phyloP scores from a whole-genome alignment of 768 basidiomycete genomes.

The Calocybe indica region DNA sequence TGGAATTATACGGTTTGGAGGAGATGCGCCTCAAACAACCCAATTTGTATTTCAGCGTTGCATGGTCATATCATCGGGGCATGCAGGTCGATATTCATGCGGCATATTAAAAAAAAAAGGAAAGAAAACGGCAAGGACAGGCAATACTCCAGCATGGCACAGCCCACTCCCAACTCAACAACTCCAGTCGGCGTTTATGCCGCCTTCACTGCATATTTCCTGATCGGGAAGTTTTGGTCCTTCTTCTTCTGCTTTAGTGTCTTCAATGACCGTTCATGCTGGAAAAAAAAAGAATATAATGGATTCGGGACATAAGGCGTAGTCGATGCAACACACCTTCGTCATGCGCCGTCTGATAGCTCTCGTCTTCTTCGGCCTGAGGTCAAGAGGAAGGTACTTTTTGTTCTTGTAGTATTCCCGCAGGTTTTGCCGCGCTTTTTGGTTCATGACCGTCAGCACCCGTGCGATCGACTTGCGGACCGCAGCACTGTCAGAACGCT shows the following conservation, averaged over 20 bases:
- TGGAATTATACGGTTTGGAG: no score
- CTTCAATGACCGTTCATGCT: constrained; percentile 83
- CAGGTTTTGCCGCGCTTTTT: constrained; percentile 94
- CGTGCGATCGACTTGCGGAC: constrained; percentile 99
- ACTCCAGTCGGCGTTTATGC: no score
- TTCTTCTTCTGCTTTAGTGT: constrained; percentile 94
- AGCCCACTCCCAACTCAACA: no score
- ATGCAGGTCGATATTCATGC: no score
- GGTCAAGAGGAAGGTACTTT: constrained; percentile 95
- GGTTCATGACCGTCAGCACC: constrained; percentile 97
- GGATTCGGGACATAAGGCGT: neutral
- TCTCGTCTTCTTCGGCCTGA: constrained; percentile 96
- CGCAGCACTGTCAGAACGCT: constrained; percentile 52
- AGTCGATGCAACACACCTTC: constrained; percentile 47
- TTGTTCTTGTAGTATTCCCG: constrained; percentile 98
- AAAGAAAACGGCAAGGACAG: no score
- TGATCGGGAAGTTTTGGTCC: constrained; percentile 86
- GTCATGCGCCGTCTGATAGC: constrained; percentile 95
- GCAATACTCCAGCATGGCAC: no score
- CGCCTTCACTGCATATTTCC: constrained; percentile 97
- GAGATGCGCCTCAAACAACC: no score
- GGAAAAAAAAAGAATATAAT: constrained; percentile 2
- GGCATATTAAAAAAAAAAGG: no score
- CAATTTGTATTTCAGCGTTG: no score
- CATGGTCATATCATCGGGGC: no score